Evolutionary conservation across 768 basidiomycete species (phyloP), one percentile per base, ranked within the genome.

Genomic region (Tylopilus plumbeoviolaceoides): DNA sequence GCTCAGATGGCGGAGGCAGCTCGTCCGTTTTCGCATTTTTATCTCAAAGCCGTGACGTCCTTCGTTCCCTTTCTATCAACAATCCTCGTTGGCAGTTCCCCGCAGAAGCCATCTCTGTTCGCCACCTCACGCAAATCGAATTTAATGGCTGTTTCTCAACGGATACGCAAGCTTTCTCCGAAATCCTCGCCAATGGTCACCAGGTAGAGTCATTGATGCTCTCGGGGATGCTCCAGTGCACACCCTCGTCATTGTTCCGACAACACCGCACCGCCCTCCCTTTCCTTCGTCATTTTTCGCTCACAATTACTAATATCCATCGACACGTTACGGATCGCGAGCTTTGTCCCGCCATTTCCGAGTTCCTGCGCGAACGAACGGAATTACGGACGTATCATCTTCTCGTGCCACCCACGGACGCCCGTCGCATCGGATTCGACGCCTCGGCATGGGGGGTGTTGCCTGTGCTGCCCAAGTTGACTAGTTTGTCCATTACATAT

Each of bases 371-470:
- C 14, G 80, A 78, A 8, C 73, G 84, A 41, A 67, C 66, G 20
- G 68, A 78, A 38, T 68, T 89, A 38, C 71, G 70, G n/a, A 78
- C 78, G 0, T 74, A 87, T 23, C 71, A 75, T 41, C 72, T 88
- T 1, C 72, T 77, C 11, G 75, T 75, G 2, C 69, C 75, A 5
- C 62, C 63, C 7, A 62, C 64, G 15, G 77, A 79, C 45, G 78
- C 80, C 57, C 72, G 72, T 55, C 72, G 75, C 7, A 74, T 83
- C 10, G 87, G 87, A 25, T 87, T 84, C 57, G 82, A 87, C 56
- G 83, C 86, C 0, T 78, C 82, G 1, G 74, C 82, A 7, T 88
- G 85, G 86, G 85, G 86, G 10, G 81, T 87, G 8, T 70, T 89
- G 10, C 85, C 85, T 0, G 76, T 76, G 6, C 66, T 89, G 23